Evolutionary conservation across 768 basidiomycete genomes (phyloP), one percentile per base, ranked within the genome.

Genomic region (Suillus fuscotomentosus): DNA sequence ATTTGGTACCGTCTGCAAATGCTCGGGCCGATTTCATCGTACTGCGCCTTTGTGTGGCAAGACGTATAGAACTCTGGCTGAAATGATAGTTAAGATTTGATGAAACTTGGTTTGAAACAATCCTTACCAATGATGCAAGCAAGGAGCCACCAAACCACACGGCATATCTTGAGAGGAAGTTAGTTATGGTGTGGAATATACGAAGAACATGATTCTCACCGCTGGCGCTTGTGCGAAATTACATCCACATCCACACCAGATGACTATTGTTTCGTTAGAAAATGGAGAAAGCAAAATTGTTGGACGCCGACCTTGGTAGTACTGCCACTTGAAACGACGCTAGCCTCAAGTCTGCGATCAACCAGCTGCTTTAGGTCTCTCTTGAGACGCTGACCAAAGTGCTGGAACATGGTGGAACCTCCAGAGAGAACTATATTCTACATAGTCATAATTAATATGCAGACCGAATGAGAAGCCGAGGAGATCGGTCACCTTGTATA

Each of bases 71-170:
- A 99, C 71, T 97, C 95, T 70, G 96, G 95, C 92, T 96, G 71
- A 27, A 67, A 62, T 59, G 15, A 60, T 5, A 20, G 50, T 69
- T 36, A 69, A 47, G 41, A 43, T 57, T 13, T 47, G 14, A 41
- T 62, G 20, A 11, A 34, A 36, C 47, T 39, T 27, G 36, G 42
- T 6, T 24, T 56, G 22, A 31, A 42, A 36, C 4, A 20, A 22
- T 13, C 81, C 88, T 77, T 68, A 96, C 94, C 70, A 97, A 83
- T 60, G 94, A 95, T 6, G 96, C 97, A 66, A 99, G 84, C 42
- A 99, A 83, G 8, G 93, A 95, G 34, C 97, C 97, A 71, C 97
- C 97, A 71, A 92, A 99, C 97, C 97, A 99, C 38, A 99, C 97
- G 22, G 97, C 97, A 67, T 94, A 91, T 67, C 90, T 91, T 62